phyloP scores from a whole-genome alignment of 148 eudicot species.

The Persicaria maculosa region DNA sequence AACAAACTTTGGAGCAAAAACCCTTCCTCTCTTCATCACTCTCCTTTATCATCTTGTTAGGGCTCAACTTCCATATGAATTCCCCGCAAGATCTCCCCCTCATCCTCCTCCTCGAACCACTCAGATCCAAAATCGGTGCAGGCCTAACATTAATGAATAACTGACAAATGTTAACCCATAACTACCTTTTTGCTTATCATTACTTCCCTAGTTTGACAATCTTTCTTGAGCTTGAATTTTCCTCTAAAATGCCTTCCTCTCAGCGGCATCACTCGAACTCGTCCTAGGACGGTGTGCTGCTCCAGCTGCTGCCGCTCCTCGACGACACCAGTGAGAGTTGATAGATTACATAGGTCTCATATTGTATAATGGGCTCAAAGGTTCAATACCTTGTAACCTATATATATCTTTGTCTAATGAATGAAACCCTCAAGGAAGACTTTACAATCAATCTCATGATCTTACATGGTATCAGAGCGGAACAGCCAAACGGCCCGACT shows the following conservation, averaged over 20 bases:
- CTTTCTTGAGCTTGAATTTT: not conserved
- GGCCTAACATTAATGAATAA: conserved; percentile 26
- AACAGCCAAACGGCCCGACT: too few species aligned
- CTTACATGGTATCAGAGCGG: too few species aligned
- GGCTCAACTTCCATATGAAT: conserved; percentile 6
- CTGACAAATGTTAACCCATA: conserved; percentile 28
- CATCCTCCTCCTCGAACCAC: conserved; percentile 22
- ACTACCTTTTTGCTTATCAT: not conserved
- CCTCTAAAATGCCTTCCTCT: conserved; percentile 23
- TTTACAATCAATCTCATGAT: too few species aligned
- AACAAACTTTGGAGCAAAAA: conserved; percentile 9
- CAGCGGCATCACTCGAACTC: conserved; percentile 38
- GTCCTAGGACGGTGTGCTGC: conserved; percentile 23
- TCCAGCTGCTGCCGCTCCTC: conserved; percentile 34
- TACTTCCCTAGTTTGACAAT: not conserved
- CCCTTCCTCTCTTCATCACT: conserved; percentile 17
- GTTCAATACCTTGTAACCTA: too few species aligned
- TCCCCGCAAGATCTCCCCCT: conserved; percentile 17
- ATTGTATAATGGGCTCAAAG: too few species aligned
- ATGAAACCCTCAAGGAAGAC: too few species aligned
- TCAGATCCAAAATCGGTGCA: conserved; percentile 39
- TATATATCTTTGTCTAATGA: too few species aligned
- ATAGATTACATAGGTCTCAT: too few species aligned
- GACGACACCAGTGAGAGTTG: conserved; percentile 45
- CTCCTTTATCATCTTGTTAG: conserved; percentile 17